Base-by-base conservation (phyloP, 2,329 filamentous ascomycete species). In the Xylaria sp. region DNA sequence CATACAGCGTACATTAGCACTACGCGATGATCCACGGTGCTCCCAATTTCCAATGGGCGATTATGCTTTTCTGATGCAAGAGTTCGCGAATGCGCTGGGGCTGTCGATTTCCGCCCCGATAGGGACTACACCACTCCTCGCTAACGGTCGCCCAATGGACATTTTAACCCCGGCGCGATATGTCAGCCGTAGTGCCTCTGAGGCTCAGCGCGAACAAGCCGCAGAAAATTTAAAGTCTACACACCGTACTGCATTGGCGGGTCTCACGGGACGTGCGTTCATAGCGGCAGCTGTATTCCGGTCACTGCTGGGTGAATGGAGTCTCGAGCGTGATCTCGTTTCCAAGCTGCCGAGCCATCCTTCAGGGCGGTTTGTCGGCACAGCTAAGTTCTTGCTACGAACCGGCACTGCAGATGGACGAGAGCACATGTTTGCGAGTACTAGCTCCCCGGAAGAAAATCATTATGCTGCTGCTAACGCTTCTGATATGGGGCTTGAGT, bases 1-100 rank as follows among this genome's bases (percentile, higher is more conserved):
- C 0, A 81, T 87, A 8, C 77, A 81, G 34, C 80, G 82, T 25
- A 85, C 87, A 0, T 75, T 88, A 0, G 74, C 79, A 2, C 82
- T 92, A 39, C 85, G 90, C 13, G 75, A 75, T 25, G 85, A 87
- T 73, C 84, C 80, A 10, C 85, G 83, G 6, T 80, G 81, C 73
- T 91, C 78, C 69, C 93, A 96, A 74, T 96, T 94, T 73, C 93
- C 92, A 46, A 94, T 95, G 90, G 90, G 90, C 10, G 93, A 97
- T 79, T 95, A 94, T 78, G 80, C 89, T 8, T 94, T 90, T 69
- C 80, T 95, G 13, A 90, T 95, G 85, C 89, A 94, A 72, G 88
- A 91, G 13, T 89, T 94, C 67, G 84, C 89, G 13, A 78, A 84
- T 1, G 86, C 89, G 0, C 82, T 93, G 2, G 84, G 82, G 0